A percentile compares a stretch with the other conserved stretches of the same genome.
Conservation (phyloP, 306 rosid species). For the Fragaria nilgerrensis region DNA sequence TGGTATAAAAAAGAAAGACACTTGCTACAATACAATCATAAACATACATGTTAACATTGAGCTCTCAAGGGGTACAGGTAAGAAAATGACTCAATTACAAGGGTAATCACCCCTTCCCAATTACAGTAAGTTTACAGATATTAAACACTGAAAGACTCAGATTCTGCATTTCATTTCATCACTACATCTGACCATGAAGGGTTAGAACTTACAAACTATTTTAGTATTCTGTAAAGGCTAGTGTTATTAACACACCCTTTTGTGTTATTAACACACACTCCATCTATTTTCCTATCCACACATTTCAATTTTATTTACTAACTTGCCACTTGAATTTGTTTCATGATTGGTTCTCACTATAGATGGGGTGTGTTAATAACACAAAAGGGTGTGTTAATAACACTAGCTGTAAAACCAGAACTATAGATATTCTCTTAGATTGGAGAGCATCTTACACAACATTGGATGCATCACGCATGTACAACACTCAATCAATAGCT, state of each 20-base stretch:
- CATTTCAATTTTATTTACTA: no score
- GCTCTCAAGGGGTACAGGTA: not conserved
- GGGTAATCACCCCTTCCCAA: not conserved
- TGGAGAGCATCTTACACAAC: not conserved
- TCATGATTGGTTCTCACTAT: no score
- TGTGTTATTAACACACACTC: no score
- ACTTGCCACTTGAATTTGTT: no score
- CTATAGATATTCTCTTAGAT: not conserved
- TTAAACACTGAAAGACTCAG: not conserved
- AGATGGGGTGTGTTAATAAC: no score
- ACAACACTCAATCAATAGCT: not conserved
- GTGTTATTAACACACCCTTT: no score
- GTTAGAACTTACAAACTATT: not conserved
- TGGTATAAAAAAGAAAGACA: constrained; percentile 1
- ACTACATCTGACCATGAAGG: not conserved
- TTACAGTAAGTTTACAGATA: not conserved
- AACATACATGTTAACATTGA: not conserved
- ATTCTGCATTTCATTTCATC: not conserved
- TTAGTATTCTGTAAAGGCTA: not conserved
- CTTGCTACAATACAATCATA: not conserved
- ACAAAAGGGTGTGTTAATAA: no score
- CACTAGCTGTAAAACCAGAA: not conserved
- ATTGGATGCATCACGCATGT: not conserved
- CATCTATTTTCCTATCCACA: no score
- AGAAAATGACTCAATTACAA: not conserved